These are phyloP conservation scores for Galerina sulciceps DNA, from an alignment of 768 basidiomycete species.

Conservation along the genomic window DNA sequence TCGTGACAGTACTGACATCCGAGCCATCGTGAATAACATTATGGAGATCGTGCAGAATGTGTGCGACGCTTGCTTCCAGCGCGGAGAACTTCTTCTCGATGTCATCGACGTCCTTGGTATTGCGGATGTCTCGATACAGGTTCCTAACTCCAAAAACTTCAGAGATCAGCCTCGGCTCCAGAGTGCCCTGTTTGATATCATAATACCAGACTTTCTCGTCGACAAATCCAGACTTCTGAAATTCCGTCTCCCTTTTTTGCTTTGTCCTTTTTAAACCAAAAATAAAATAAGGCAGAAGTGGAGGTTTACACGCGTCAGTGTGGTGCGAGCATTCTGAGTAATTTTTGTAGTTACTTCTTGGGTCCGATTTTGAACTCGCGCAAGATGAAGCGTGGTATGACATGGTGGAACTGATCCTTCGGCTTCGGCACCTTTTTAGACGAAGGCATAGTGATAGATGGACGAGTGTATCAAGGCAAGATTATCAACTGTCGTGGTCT, in stretches of 20 bases:
- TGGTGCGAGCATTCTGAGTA: too few relatives aligned
- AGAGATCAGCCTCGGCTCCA: slow-evolving; percentile 13
- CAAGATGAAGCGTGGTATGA: slow-evolving; percentile 23
- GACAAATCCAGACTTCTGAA: slow-evolving; percentile 12
- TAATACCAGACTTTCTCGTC: slow-evolving; percentile 20
- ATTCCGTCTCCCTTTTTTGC: slow-evolving; percentile 16
- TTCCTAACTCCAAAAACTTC: slow-evolving; percentile 23
- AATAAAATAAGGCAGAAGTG: not conserved
- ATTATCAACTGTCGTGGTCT: too few relatives aligned
- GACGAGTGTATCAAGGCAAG: too few relatives aligned
- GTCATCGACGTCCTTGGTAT: slow-evolving; percentile 24
- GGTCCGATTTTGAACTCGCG: slow-evolving; percentile 18
- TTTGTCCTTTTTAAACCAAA: slow-evolving; percentile 7
- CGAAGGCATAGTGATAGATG: too few relatives aligned
- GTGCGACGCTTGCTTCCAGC: slow-evolving; percentile 28
- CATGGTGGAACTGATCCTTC: slow-evolving; percentile 24
- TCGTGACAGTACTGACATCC: not conserved
- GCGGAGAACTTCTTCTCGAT: slow-evolving; percentile 27
- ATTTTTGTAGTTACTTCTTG: slow-evolving; percentile 6
- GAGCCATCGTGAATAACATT: too few relatives aligned
- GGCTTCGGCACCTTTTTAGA: not conserved
- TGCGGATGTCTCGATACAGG: slow-evolving; percentile 24
- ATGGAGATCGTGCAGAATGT: slow-evolving; percentile 16
- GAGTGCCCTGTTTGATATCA: slow-evolving; percentile 14
- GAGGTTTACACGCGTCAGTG: too few relatives aligned